A percentile compares a stretch with the other conserved stretches of the same genome.
Evolutionary conservation across 306 rosid genomes (phyloP).

Genomic region (Purshia tridentata): DNA sequence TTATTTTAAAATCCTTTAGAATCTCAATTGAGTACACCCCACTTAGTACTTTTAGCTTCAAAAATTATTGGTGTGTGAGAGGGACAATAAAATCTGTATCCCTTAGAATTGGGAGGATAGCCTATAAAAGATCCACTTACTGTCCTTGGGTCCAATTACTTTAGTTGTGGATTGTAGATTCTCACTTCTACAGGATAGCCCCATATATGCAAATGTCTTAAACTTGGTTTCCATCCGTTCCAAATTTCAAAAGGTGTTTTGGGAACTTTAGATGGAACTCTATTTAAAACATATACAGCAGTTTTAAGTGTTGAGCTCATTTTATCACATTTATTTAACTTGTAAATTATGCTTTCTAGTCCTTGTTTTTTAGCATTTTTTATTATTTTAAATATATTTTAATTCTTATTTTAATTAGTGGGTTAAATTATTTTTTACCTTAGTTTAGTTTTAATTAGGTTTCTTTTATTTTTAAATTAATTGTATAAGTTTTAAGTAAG

Average conservation of each 20-base stretch:
- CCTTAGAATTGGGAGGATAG: neutral
- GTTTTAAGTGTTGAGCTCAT: no score
- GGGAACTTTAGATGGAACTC: neutral
- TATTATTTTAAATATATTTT: no score
- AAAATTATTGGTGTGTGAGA: neutral
- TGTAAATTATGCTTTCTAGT: no score
- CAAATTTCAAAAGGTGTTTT: neutral
- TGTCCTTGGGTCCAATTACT: conserved; percentile 2
- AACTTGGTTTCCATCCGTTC: neutral
- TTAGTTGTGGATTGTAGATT: neutral
- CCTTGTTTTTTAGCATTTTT: no score
- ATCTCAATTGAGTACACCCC: no score
- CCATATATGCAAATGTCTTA: neutral
- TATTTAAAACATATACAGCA: neutral
- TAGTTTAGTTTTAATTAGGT: no score
- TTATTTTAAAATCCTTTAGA: no score
- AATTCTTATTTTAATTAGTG: no score
- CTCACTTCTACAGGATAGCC: neutral
- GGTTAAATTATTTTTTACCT: no score
- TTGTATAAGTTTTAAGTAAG: no score
- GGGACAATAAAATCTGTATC: conserved; percentile 1
- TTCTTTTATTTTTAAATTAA: no score
- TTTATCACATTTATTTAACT: no score
- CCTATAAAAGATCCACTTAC: neutral
- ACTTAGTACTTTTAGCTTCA: neutral